Evolutionary conservation across 2,329 filamentous ascomycete species (phyloP).

Genomic region (Cyclaneusma minus): DNA sequence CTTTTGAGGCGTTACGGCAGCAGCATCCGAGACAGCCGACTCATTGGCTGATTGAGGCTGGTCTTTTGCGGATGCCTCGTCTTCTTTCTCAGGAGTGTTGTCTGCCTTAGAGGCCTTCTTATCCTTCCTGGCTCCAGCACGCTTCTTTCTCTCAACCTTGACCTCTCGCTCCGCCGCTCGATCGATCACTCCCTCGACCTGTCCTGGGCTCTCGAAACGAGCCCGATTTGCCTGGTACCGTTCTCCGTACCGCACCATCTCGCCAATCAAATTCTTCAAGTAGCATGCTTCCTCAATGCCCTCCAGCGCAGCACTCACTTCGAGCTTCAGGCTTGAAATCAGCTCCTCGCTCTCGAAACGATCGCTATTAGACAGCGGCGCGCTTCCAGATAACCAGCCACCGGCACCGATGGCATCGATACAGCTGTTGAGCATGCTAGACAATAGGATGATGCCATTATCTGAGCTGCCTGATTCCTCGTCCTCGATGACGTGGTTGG

Average conservation of each 20-base stretch:
- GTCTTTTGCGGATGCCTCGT: no score
- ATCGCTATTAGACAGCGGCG: constrained; percentile 29
- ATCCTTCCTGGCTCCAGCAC: no score
- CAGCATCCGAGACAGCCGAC: no score
- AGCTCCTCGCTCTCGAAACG: constrained; percentile 43
- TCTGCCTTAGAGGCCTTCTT: no score
- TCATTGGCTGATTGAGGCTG: no score
- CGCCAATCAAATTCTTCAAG: constrained; percentile 46
- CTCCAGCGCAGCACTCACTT: constrained; percentile 56
- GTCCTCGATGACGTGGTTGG: constrained; percentile 29
- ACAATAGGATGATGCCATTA: constrained; percentile 54
- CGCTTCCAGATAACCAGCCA: constrained; percentile 56
- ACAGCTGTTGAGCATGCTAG: constrained; percentile 55
- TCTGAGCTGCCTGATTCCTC: constrained; percentile 40
- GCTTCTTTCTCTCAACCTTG: no score
- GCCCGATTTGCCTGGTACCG: no score
- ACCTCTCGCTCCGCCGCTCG: constrained; percentile 1
- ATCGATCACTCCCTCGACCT: constrained; percentile 8
- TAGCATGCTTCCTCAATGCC: constrained; percentile 54
- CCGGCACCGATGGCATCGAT: constrained; percentile 61
- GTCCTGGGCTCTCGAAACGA: constrained; percentile 9
- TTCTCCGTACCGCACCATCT: constrained; percentile 48
- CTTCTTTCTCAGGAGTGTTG: no score
- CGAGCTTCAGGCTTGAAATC: constrained; percentile 47
- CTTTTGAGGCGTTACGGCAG: no score